A percentile compares a stretch with the other conserved stretches of the same genome.
These are phyloP conservation scores for Xanthoparmelia taractica DNA, from an alignment of 495 filamentous ascomycete genomes.

Conservation along the genomic window DNA sequence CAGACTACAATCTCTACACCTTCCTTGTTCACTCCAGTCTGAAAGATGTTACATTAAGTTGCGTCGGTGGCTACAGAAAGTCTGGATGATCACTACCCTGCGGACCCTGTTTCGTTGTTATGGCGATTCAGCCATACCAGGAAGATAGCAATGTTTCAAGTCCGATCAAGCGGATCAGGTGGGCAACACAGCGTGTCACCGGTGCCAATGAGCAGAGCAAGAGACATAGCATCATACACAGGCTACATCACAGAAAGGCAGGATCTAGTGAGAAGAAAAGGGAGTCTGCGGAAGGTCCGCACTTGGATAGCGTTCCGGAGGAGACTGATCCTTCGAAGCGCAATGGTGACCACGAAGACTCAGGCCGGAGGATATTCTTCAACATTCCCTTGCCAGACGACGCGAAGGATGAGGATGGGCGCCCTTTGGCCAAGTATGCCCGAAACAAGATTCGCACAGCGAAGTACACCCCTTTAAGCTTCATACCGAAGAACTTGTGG, in stretches of 20 bases:
- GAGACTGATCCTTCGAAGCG: constrained; percentile 41
- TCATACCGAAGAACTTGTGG: constrained; percentile 95
- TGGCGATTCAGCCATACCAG: constrained; percentile 35
- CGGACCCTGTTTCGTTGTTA: constrained; percentile 23
- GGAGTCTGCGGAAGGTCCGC: constrained; percentile 38
- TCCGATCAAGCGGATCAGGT: constrained; percentile 70
- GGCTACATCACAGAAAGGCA: constrained; percentile 55
- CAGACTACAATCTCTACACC: background rate
- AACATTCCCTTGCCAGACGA: constrained; percentile 71
- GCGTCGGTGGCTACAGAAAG: background rate
- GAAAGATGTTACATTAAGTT: background rate
- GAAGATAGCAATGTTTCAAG: constrained; percentile 47
- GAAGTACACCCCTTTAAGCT: constrained; percentile 92
- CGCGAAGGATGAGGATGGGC: constrained; percentile 77
- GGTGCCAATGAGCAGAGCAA: constrained; percentile 68
- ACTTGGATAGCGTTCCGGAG: constrained; percentile 29
- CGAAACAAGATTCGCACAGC: constrained; percentile 97
- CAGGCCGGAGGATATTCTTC: constrained; percentile 64
- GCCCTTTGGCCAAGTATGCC: constrained; percentile 58
- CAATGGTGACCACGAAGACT: constrained; percentile 29
- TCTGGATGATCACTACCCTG: constrained; percentile 15
- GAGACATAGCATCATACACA: constrained; percentile 74
- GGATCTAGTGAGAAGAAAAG: constrained; percentile 65
- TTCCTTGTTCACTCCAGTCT: background rate
- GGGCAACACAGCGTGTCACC: constrained; percentile 81